phyloP scores from a whole-genome alignment of 306 rosid species.

The Vicia sativa region DNA sequence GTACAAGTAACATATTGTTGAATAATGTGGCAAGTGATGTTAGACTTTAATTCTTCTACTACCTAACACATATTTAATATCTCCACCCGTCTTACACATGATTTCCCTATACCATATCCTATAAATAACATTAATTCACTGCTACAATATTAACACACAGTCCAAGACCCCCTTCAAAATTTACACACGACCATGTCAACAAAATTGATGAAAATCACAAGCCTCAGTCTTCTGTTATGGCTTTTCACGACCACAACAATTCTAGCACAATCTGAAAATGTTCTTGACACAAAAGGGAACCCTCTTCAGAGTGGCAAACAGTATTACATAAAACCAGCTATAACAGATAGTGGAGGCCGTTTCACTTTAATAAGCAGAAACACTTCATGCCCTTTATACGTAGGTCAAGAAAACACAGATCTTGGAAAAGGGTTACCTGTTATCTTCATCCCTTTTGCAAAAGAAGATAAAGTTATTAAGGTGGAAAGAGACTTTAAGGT shows the following conservation, averaged over 20 bases:
- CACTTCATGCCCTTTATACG: constrained; percentile 44
- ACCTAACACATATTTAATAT: neutral
- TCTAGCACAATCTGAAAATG: constrained; percentile 39
- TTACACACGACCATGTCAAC: constrained; percentile 27
- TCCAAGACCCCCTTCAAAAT: neutral
- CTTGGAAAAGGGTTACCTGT: constrained; percentile 35
- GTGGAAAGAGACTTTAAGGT: constrained; percentile 47
- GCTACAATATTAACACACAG: neutral
- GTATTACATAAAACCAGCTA: constrained; percentile 66
- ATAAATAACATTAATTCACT: constrained; percentile 4
- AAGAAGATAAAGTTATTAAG: constrained; percentile 40
- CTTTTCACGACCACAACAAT: constrained; percentile 40
- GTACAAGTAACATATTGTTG: constrained; percentile 4
- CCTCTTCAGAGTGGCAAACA: constrained; percentile 47
- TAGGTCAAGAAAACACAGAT: constrained; percentile 52
- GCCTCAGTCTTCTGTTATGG: constrained; percentile 22
- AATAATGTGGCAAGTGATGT: constrained; percentile 9
- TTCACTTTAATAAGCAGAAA: constrained; percentile 49
- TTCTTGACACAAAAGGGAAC: constrained; percentile 51
- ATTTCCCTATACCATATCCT: neutral
- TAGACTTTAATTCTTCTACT: constrained; percentile 27
- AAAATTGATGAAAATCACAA: constrained; percentile 11
- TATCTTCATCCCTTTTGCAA: constrained; percentile 47
- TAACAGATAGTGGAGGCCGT: constrained; percentile 58
- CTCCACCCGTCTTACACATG: neutral